A percentile compares a stretch with the other conserved stretches of the same genome.
phyloP scores from a whole-genome alignment of 2,329 filamentous ascomycete genomes.

The Nemania sp. region DNA sequence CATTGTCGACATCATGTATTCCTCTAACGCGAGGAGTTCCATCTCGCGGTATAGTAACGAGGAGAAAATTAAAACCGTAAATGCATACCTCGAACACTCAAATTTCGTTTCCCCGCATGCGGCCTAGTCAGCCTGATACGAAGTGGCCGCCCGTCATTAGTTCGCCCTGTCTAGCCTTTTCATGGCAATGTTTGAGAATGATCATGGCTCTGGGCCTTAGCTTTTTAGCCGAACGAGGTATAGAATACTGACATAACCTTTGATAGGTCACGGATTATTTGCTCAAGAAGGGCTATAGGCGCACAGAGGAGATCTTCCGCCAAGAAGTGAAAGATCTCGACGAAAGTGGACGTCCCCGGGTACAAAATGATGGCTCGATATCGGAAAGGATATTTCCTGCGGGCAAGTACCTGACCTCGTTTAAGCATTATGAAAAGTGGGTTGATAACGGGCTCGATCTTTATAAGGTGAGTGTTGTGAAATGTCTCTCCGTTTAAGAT shows the following conservation, averaged over 20 bases:
- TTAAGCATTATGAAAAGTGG: slow-evolving; percentile 80
- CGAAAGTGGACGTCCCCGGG: slow-evolving; percentile 80
- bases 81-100: background rate
- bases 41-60: background rate
- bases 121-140: background rate
- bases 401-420: slow-evolving; percentile 82
- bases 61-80: background rate
- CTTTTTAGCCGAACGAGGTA: background rate
- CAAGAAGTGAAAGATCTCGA: slow-evolving; percentile 89
- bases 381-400: slow-evolving; percentile 56
- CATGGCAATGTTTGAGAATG: background rate
- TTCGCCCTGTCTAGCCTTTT: background rate
- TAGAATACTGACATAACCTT: slow-evolving; percentile 14
- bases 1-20: background rate
- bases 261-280: slow-evolving; percentile 88
- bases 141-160: background rate
- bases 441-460: slow-evolving; percentile 92
- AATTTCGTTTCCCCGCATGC: background rate
- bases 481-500: background rate
- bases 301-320: slow-evolving; percentile 91
- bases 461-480: slow-evolving; percentile 76
- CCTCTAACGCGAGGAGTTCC: background rate
- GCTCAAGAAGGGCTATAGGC: slow-evolving; percentile 92
- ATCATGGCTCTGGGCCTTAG: background rate
- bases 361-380: slow-evolving; percentile 74